Base-by-base conservation (phyloP, 768 basidiomycete genomes). In the Hygrocybe coccinea region DNA sequence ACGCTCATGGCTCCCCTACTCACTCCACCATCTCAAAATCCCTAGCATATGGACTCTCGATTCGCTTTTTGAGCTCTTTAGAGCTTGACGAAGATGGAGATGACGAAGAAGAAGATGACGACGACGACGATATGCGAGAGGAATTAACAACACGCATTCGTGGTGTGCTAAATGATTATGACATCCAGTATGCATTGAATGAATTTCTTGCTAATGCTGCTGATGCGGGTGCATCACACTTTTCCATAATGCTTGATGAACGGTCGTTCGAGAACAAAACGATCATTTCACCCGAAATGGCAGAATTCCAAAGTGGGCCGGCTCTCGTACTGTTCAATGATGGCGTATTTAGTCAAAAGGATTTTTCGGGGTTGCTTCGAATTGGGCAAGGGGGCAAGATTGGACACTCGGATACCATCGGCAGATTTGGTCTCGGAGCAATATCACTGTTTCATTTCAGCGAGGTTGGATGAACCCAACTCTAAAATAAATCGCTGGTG, bases 181-280 rank as follows among this genome's bases (percentile, higher is more conserved):
- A 69, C 5, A 67, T 69, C 6, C 66, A 69, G 6, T 77, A 81
- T 51, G 70, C 79, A 9, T 62, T 76, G 35, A 72, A 71, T 2
- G 81, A 83, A 55, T 80, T 81, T 58, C 55, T 82, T 5, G 81
- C 81, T 1, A 83, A 83, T 55, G 81, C 81, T 1, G 67, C 68
- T 5, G 81, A 82, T 60, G 81, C 80, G 0, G 64, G 64, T 9
- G 81, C 81, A 0, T 72, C 68, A 2, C 60, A 65, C n/a, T 78
- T 82, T 56, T 60, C 65, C 2, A 59, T 80, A 17, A 56, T 78
- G 1, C 51, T 79, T 5, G 76, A 80, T 54, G 64, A 73, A n/a
- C 37, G 47, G 5, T 39, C 38, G 4, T 47, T 50, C 33, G 39
- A 43, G 6, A 35, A 55, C 5, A 12, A 59, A 2, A 54, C 56